Conservation (phyloP, 2,329 filamentous ascomycete genomes). For the Diaporthe vaccinii region DNA sequence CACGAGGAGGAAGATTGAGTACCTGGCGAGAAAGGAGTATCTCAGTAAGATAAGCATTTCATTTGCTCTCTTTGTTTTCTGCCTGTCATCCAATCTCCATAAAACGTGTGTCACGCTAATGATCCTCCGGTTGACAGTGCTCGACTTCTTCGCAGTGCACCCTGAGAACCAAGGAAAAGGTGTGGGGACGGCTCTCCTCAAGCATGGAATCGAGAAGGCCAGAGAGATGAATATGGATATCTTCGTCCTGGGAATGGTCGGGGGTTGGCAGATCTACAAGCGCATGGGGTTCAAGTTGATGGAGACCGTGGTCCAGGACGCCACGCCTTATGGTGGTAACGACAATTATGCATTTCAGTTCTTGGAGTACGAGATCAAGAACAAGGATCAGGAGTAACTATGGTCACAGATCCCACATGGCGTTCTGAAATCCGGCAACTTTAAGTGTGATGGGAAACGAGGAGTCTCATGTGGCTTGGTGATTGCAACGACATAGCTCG, state of each 20-base stretch:
- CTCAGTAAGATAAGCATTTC: conserved; percentile 34
- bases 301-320: conserved; percentile 44
- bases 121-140: conserved; percentile 31
- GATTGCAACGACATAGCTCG: neutral
- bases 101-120: neutral
- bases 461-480: neutral
- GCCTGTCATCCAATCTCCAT: too few species aligned
- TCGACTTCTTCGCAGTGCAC: conserved; percentile 47
- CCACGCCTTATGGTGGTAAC: conserved; percentile 43
- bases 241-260: conserved; percentile 44
- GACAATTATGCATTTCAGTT: conserved; percentile 44
- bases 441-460: neutral
- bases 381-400: neutral
- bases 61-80: too few species aligned
- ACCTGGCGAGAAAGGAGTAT: conserved; percentile 39
- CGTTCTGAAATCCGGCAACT: neutral
- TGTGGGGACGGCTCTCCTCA: conserved; percentile 44
- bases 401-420: neutral
- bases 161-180: conserved; percentile 44
- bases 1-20: conserved; percentile 34
- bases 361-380: conserved; percentile 42
- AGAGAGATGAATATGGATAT: conserved; percentile 45
- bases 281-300: conserved; percentile 44
- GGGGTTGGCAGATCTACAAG: conserved; percentile 43
- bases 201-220: conserved; percentile 43